Percentiles rank a stretch among this genome's conserved stretches.
Evolutionary conservation across 164 flowering plant genomes (phyloP).

Genomic region (Tinospora cordifolia): DNA sequence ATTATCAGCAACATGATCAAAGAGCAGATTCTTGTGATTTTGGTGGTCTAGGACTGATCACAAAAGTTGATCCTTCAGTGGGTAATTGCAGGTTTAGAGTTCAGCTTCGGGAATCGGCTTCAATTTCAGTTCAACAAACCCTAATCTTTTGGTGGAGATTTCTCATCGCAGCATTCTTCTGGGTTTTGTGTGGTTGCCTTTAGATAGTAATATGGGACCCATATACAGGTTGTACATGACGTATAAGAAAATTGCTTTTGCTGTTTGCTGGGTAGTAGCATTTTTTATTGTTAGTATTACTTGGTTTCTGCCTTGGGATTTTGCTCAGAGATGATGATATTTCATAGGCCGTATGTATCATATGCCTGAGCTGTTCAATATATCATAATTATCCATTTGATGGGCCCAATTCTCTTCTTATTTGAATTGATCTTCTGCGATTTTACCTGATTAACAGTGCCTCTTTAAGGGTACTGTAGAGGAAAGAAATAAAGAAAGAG

Average conservation of each 20-base stretch:
- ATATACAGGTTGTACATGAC: background rate
- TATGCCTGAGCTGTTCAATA: background rate
- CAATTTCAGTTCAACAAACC: conserved; percentile 17
- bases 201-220: conserved; percentile 2
- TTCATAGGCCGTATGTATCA: background rate
- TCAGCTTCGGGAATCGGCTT: conserved; percentile 44
- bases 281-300: background rate
- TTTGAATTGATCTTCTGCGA: background rate
- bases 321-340: too few relatives aligned
- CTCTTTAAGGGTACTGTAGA: background rate
- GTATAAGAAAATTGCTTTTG: background rate
- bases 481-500: too few relatives aligned
- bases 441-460: background rate
- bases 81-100: conserved; percentile 59
- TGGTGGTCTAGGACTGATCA: conserved; percentile 80
- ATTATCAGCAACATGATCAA: conserved; percentile 77
- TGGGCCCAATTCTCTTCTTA: background rate
- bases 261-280: background rate
- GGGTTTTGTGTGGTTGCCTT: conserved; percentile 11
- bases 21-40: conserved; percentile 64
- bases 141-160: conserved; percentile 19
- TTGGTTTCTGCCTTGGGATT: too few relatives aligned
- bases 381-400: background rate
- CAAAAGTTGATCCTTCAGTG: conserved; percentile 79
- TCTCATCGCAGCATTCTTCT: conserved; percentile 10